Evolutionary conservation across 2,329 filamentous ascomycete genomes (phyloP).

Genomic region (Aspergillus unguis): DNA sequence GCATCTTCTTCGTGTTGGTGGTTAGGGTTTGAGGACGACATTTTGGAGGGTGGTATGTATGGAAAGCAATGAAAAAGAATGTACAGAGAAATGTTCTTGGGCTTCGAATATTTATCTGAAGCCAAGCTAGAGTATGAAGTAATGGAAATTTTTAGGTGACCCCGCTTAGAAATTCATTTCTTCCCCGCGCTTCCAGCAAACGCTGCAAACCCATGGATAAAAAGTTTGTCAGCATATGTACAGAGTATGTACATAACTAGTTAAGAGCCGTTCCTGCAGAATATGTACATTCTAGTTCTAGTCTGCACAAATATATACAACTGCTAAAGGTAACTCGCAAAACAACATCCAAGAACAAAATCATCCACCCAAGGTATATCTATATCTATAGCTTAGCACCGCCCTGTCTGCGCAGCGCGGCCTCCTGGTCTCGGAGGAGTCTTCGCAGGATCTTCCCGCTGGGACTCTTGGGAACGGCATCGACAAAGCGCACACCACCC

Average conservation of each 20-base stretch:
- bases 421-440: constrained; percentile 70
- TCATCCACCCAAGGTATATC: neutral
- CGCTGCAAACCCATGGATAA: neutral
- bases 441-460: constrained; percentile 63
- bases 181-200: constrained; percentile 19
- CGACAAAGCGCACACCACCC: constrained; percentile 58
- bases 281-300: constrained; percentile 8
- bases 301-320: neutral
- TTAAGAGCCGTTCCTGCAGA: no score
- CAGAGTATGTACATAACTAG: no score
- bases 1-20: constrained; percentile 59
- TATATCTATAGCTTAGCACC: constrained; percentile 61
- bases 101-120: neutral
- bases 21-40: constrained; percentile 35
- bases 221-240: no score
- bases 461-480: constrained; percentile 59
- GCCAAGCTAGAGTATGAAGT: neutral
- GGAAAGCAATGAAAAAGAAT: neutral
- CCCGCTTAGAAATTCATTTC: constrained; percentile 30
- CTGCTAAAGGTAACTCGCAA: neutral
- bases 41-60: constrained; percentile 16
- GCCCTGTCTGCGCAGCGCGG: constrained; percentile 60
- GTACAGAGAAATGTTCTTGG: neutral
- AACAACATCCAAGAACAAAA: neutral
- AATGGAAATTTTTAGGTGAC: constrained; percentile 10